These are phyloP conservation scores for Talaromyces atroroseus DNA, from an alignment of 2,329 filamentous ascomycete genomes.

Conservation along the genomic window DNA sequence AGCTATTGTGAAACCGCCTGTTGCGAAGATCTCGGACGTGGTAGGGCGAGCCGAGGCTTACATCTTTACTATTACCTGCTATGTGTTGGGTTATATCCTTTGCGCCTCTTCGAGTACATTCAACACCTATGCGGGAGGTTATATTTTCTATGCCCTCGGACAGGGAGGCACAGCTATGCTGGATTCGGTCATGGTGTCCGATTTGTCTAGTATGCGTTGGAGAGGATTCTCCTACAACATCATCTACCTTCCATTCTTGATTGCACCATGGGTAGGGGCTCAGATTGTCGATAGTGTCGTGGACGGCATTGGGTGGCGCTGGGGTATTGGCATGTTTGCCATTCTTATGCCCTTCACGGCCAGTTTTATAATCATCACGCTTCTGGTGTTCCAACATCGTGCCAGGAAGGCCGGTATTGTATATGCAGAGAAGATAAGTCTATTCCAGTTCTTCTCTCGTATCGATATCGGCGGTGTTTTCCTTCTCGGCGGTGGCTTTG, in stretches of 20 bases:
- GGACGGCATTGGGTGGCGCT: constrained; percentile 40
- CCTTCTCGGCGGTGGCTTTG: constrained; percentile 46
- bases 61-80: constrained; percentile 28
- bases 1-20: constrained; percentile 37
- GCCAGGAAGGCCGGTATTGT: constrained; percentile 26
- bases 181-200: constrained; percentile 39
- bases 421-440: constrained; percentile 20
- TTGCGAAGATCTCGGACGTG: constrained; percentile 41
- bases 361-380: constrained; percentile 31
- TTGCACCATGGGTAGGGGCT: constrained; percentile 39
- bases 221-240: constrained; percentile 36
- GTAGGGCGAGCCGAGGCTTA: constrained; percentile 38
- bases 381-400: constrained; percentile 34
- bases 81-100: constrained; percentile 35
- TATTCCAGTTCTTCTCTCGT: constrained; percentile 27
- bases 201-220: constrained; percentile 38
- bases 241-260: constrained; percentile 36
- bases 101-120: constrained; percentile 32
- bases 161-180: constrained; percentile 38
- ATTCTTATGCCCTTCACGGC: constrained; percentile 38
- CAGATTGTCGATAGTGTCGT: constrained; percentile 39
- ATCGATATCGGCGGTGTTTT: constrained; percentile 40
- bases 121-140: constrained; percentile 33
- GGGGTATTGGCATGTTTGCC: constrained; percentile 42
- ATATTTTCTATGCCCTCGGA: constrained; percentile 33